Evolutionary conservation across 1,139 yeast species (phyloP).

Genomic region (Debaryomyces robertsiae): DNA sequence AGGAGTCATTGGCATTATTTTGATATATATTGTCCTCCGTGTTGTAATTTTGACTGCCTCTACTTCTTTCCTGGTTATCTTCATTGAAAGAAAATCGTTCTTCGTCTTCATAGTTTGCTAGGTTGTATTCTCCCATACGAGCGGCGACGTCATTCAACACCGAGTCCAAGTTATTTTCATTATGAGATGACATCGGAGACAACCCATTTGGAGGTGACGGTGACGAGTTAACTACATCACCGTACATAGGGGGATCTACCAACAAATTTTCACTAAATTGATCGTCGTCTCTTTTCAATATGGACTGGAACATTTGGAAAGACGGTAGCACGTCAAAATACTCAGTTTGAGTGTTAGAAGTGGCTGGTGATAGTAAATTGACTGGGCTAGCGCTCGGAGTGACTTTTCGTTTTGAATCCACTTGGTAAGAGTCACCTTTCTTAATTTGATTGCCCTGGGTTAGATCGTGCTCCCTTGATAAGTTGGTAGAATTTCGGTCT

Average conservation of each 20-base stretch:
- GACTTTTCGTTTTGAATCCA: slow-evolving; percentile 37
- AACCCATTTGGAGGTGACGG: slow-evolving; percentile 23
- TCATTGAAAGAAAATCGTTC: slow-evolving; percentile 29
- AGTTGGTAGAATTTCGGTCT: background rate
- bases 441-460: no score
- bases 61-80: slow-evolving; percentile 20
- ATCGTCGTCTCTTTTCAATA: slow-evolving; percentile 50
- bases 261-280: slow-evolving; percentile 44
- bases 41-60: slow-evolving; percentile 1
- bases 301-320: slow-evolving; percentile 62
- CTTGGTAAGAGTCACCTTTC: no score
- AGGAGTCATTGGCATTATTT: slow-evolving; percentile 30
- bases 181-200: slow-evolving; percentile 17
- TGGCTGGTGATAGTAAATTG: slow-evolving; percentile 25
- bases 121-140: slow-evolving; percentile 20
- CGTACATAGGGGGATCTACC: slow-evolving; percentile 44
- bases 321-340: slow-evolving; percentile 62
- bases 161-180: slow-evolving; percentile 11
- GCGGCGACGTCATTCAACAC: slow-evolving; percentile 21
- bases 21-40: background rate
- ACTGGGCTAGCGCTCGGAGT: slow-evolving; percentile 18
- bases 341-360: slow-evolving; percentile 42
- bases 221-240: slow-evolving; percentile 34
- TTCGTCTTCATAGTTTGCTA: slow-evolving; percentile 19
- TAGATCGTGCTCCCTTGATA: no score